Evolutionary conservation across 2,329 filamentous ascomycete genomes (phyloP).

Genomic region (Fusarium nygamai): DNA sequence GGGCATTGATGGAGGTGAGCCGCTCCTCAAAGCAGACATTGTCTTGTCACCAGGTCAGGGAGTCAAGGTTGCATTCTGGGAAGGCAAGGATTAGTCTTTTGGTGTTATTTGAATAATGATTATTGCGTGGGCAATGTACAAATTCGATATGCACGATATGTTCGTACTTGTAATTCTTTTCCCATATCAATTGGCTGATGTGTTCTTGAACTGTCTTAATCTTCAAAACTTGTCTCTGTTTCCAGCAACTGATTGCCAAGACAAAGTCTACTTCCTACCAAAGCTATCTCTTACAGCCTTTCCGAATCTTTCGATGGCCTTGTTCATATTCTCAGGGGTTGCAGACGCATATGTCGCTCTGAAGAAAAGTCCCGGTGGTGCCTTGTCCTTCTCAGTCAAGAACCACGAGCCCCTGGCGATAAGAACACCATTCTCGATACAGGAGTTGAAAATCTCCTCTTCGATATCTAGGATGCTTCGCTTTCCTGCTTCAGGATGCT

Average conservation of each 20-base stretch:
- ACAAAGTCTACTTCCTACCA: slow-evolving; percentile 43
- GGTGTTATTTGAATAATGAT: background rate
- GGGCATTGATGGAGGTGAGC: slow-evolving; percentile 63
- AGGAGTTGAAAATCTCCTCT: slow-evolving; percentile 83
- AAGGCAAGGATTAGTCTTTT: slow-evolving; percentile 47
- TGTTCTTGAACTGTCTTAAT: background rate
- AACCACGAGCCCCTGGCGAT: slow-evolving; percentile 93
- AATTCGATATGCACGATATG: background rate
- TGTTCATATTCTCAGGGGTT: slow-evolving; percentile 72
- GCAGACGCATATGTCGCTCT: slow-evolving; percentile 90
- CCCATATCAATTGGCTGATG: background rate
- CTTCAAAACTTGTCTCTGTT: background rate
- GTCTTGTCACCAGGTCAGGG: slow-evolving; percentile 68
- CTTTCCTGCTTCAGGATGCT: slow-evolving; percentile 68
- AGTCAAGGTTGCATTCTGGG: slow-evolving; percentile 66
- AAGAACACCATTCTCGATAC: slow-evolving; percentile 80
- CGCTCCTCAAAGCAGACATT: slow-evolving; percentile 67
- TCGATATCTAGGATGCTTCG: slow-evolving; percentile 75
- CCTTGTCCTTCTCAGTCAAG: slow-evolving; percentile 73
- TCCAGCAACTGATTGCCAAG: background rate
- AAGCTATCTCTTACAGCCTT: slow-evolving; percentile 73
- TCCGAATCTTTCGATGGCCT: slow-evolving; percentile 80
- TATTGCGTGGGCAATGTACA: background rate
- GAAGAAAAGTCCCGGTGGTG: slow-evolving; percentile 79
- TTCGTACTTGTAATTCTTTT: background rate